phyloP scores from a whole-genome alignment of 1,284 basidiomycete genomes.

The Phlebopus sp. region DNA sequence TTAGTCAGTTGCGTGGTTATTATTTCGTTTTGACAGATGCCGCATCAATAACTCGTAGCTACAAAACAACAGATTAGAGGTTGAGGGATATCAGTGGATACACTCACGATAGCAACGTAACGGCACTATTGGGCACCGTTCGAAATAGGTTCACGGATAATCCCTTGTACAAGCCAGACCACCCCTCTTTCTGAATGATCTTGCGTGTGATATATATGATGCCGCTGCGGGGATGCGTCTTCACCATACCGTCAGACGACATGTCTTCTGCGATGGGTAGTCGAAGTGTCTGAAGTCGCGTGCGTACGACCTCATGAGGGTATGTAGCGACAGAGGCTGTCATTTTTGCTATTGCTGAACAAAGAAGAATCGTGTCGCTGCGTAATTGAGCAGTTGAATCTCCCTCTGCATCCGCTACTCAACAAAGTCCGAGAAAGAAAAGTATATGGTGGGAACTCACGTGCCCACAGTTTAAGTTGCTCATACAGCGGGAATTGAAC shows the following conservation, averaged over 20 bases:
- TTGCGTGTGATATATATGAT: constrained; percentile 70
- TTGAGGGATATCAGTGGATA: constrained; percentile 1
- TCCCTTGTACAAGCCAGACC: constrained; percentile 86
- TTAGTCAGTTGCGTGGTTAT: constrained; percentile 1
- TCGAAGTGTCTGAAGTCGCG: constrained; percentile 83
- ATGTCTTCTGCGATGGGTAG: constrained; percentile 54
- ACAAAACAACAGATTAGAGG: constrained; percentile 8
- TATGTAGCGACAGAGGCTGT: constrained; percentile 91
- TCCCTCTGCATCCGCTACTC: constrained; percentile 39
- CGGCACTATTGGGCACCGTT: constrained; percentile 91
- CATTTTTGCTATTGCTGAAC: constrained; percentile 91
- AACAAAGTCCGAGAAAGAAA: background rate
- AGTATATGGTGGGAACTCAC: constrained; percentile 48
- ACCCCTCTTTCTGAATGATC: constrained; percentile 80
- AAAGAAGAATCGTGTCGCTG: constrained; percentile 73
- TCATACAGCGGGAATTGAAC: constrained; percentile 98
- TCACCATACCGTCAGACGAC: constrained; percentile 59
- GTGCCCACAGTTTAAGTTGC: constrained; percentile 77
- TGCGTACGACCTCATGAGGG: constrained; percentile 94
- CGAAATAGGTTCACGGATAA: constrained; percentile 87
- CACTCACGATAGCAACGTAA: constrained; percentile 91
- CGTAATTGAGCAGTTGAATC: constrained; percentile 59
- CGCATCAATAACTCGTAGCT: constrained; percentile 72
- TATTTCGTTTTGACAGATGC: constrained; percentile 40
- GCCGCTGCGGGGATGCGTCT: constrained; percentile 51